Evolutionary conservation across 306 rosid species (phyloP).

Genomic region (Rosa multiflora): DNA sequence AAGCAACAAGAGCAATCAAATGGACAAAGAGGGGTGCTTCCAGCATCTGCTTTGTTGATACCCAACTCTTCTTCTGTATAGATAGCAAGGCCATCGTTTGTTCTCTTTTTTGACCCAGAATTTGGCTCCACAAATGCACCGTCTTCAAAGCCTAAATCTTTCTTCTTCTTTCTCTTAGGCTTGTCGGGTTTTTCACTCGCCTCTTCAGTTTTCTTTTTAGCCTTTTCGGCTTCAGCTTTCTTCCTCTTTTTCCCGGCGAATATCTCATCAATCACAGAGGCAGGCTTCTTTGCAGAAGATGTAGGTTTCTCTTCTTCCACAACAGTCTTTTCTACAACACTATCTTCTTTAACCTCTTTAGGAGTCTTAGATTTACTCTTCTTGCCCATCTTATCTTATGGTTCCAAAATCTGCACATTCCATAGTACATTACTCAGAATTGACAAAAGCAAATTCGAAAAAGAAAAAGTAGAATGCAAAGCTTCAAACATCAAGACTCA

Average conservation of each 20-base stretch:
- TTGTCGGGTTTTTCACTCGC: conserved; percentile 27
- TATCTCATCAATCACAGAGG: conserved; percentile 70
- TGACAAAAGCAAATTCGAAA: neutral
- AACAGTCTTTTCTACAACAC: conserved; percentile 20
- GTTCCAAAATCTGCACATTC: conserved; percentile 3
- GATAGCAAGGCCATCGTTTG: conserved; percentile 55
- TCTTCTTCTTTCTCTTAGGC: conserved; percentile 39
- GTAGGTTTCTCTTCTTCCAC: conserved; percentile 40
- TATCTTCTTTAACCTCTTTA: conserved; percentile 12
- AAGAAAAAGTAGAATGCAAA: too few species aligned
- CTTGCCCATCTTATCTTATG: conserved; percentile 12
- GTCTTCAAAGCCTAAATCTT: conserved; percentile 16
- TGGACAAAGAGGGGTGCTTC: conserved; percentile 76
- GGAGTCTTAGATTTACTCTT: conserved; percentile 11
- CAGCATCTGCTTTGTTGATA: conserved; percentile 53
- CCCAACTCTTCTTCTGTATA: conserved; percentile 76
- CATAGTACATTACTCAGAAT: neutral
- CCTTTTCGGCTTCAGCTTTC: conserved; percentile 29
- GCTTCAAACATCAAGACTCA: neutral
- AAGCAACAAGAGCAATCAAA: conserved; percentile 91
- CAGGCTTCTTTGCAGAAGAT: conserved; percentile 27
- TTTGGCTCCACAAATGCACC: conserved; percentile 34
- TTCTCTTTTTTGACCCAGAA: conserved; percentile 47
- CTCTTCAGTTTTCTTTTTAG: conserved; percentile 23
- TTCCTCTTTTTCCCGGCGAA: conserved; percentile 63